Evolutionary conservation across 768 basidiomycete genomes (phyloP).

Genomic region (Trametes coccinea): DNA sequence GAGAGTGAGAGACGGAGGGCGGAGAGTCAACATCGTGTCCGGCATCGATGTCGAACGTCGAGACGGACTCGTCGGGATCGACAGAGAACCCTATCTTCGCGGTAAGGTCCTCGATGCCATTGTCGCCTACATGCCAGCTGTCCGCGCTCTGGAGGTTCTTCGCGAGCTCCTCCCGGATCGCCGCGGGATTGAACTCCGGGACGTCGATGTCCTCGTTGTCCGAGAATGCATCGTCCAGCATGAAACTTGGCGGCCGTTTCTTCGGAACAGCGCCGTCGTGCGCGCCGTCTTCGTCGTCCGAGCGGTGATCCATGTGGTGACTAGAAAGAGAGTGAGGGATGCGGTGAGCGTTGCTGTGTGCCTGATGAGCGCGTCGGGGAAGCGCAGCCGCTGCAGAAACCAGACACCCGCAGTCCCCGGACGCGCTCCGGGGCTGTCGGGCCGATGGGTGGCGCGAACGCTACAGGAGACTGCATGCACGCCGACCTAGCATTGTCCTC

Average conservation of each 20-base stretch:
- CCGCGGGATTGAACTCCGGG: constrained; percentile 55
- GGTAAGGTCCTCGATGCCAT: constrained; percentile 29
- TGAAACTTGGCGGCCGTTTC: constrained; percentile 7
- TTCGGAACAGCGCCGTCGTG: not conserved
- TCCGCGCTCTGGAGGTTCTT: constrained; percentile 43
- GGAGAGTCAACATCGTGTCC: constrained; percentile 24
- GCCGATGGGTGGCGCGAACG: constrained; percentile 1
- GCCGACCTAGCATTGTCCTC: not conserved
- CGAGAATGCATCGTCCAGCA: constrained; percentile 66
- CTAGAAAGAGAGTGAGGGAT: not conserved
- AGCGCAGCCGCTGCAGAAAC: constrained; percentile 4
- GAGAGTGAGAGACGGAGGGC: constrained; percentile 16
- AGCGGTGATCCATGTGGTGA: constrained; percentile 6
- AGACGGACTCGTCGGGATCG: constrained; percentile 50
- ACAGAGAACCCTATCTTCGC: constrained; percentile 38
- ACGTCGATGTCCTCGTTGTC: constrained; percentile 54
- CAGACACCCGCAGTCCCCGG: constrained; percentile 6
- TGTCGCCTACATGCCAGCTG: constrained; percentile 34
- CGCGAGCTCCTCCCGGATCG: constrained; percentile 63
- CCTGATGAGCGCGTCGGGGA: constrained; percentile 4
- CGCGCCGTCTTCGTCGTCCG: constrained; percentile 13
- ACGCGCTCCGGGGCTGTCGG: constrained; percentile 7
- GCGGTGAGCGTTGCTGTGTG: constrained; percentile 14
- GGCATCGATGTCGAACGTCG: constrained; percentile 57
- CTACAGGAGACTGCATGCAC: not conserved